These are phyloP conservation scores for Paraconiothyrium sp. DNA, from an alignment of 2,329 filamentous ascomycete species.

Conservation along the genomic window DNA sequence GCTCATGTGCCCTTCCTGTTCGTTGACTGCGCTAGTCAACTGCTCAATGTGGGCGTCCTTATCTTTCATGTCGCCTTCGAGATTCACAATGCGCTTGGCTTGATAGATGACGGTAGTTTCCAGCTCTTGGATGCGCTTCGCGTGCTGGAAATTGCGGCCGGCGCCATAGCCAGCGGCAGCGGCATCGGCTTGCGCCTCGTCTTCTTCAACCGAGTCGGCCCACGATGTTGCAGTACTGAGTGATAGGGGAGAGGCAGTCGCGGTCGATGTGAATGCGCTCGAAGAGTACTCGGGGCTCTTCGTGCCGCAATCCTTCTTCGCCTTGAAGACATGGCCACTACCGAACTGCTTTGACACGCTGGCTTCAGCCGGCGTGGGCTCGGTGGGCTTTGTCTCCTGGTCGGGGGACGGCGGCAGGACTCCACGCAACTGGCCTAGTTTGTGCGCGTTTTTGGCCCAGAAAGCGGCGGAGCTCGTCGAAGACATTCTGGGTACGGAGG, in stretches of 20 bases:
- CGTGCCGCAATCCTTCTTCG: background rate
- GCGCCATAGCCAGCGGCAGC: background rate
- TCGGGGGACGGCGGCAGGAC: background rate
- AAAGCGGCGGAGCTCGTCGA: background rate
- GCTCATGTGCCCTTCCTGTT: conserved; percentile 10
- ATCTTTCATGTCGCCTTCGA: conserved; percentile 19
- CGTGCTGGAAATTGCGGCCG: background rate
- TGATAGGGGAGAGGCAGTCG: background rate
- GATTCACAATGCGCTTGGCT: conserved; percentile 21
- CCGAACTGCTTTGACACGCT: background rate
- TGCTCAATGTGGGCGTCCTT: conserved; percentile 21
- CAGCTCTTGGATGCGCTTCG: background rate
- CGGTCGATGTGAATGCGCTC: background rate
- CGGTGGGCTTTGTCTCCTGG: background rate
- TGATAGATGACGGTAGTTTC: background rate
- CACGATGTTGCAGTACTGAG: background rate
- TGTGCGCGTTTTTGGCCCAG: background rate
- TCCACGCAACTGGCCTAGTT: conserved; percentile 1
- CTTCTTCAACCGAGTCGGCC: conserved; percentile 10
- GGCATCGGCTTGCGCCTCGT: background rate
- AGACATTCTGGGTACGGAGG: background rate
- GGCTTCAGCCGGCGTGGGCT: background rate
- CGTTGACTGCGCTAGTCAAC: conserved; percentile 11
- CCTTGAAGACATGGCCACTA: background rate
- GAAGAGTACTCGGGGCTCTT: background rate